A percentile compares a stretch with the other conserved stretches of the same genome.
phyloP scores from a whole-genome alignment of 2,329 filamentous ascomycete genomes.

The Cordyceps farinosa region DNA sequence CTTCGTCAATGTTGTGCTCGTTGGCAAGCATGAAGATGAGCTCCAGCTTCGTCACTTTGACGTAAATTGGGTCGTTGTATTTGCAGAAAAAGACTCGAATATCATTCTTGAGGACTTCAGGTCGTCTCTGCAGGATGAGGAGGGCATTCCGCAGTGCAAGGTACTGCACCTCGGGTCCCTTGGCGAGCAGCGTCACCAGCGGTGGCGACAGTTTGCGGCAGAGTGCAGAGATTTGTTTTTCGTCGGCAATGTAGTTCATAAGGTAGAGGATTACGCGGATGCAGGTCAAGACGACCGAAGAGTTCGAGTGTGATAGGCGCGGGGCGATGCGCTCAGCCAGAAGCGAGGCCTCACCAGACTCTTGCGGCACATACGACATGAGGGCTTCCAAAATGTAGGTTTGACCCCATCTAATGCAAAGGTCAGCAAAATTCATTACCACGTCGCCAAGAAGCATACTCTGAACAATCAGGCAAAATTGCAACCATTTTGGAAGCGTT shows the following conservation, averaged over 20 bases:
- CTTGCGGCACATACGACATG: slow-evolving; percentile 96
- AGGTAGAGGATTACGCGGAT: slow-evolving; percentile 95
- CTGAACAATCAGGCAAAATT: slow-evolving; percentile 92
- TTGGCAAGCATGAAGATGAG: slow-evolving; percentile 98
- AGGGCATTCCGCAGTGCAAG: slow-evolving; percentile 90
- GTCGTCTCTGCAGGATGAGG: slow-evolving; percentile 85
- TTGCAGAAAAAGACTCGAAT: slow-evolving; percentile 99
- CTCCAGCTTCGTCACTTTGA: slow-evolving; percentile 98
- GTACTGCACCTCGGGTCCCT: slow-evolving; percentile 98
- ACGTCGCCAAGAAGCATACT: slow-evolving; percentile 57
- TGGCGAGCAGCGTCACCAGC: slow-evolving; percentile 88
- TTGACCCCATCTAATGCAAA: slow-evolving; percentile 77
- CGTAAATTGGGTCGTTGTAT: slow-evolving; percentile 99
- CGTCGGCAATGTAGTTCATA: slow-evolving; percentile 96
- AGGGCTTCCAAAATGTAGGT: slow-evolving; percentile 97
- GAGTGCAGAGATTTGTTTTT: slow-evolving; percentile 80
- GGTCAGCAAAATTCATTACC: slow-evolving; percentile 16
- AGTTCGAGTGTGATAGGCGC: slow-evolving; percentile 95
- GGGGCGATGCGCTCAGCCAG: slow-evolving; percentile 91
- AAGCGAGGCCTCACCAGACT: slow-evolving; percentile 80
- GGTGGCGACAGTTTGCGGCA: slow-evolving; percentile 94
- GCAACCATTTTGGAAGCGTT: slow-evolving; percentile 98
- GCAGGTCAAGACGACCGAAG: slow-evolving; percentile 90
- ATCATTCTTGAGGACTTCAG: slow-evolving; percentile 91
- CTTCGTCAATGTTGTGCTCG: slow-evolving; percentile 92